phyloP scores from a whole-genome alignment of 2,329 filamentous ascomycete genomes.

The Fusarium cyanostomum region DNA sequence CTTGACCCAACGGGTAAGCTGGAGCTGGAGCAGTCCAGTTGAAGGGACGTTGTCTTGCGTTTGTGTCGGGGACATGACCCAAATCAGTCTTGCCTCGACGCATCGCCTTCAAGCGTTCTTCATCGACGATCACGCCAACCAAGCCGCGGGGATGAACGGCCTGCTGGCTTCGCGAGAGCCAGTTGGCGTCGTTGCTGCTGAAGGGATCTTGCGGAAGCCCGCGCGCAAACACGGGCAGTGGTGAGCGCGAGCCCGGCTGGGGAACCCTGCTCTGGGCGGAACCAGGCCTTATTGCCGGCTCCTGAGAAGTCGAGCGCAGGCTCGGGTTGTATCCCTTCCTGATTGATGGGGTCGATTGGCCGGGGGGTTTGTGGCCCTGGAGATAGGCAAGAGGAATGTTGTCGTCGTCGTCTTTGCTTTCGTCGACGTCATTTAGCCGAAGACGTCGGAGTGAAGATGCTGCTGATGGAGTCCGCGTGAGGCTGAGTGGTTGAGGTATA shows the following conservation, averaged over 20 bases:
- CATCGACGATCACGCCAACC: background rate
- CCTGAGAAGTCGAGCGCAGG: background rate
- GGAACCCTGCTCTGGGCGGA: background rate
- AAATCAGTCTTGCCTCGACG: background rate
- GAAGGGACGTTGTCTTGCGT: background rate
- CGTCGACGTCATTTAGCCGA: background rate
- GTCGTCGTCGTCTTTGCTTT: background rate
- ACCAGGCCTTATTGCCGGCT: background rate
- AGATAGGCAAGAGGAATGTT: background rate
- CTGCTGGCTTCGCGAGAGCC: background rate
- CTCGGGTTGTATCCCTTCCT: background rate
- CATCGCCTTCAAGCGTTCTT: background rate
- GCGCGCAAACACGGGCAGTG: constrained; percentile 1
- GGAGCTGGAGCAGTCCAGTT: background rate
- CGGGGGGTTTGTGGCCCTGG: background rate
- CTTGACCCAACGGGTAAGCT: background rate
- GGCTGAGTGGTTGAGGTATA: background rate
- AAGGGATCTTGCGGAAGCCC: constrained; percentile 8
- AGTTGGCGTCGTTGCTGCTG: background rate
- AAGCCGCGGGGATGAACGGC: background rate
- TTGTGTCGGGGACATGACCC: background rate
- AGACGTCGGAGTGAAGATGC: background rate
- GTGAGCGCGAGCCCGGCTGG: background rate
- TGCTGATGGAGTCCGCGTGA: background rate
- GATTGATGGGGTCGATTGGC: background rate